Evolutionary conservation across 176 grass and related monocot genomes (phyloP).

Genomic region (Zea mays): Zm-B73-REFERENCE-NAM-5.0 NC_050102.1:79633501-79634000

Average conservation of each 20-base stretch:
- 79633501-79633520: too few relatives aligned
- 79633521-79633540: too few relatives aligned
- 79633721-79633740: neutral
- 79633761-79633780: slow-evolving; percentile 29
- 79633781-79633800: slow-evolving; percentile 25
- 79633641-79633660: too few relatives aligned
- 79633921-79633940: slow-evolving; percentile 37
- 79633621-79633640: too few relatives aligned
- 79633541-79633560: too few relatives aligned
- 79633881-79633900: slow-evolving; percentile 24
- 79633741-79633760: neutral
- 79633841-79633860: neutral
- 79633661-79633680: neutral
- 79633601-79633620: too few relatives aligned
- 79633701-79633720: neutral
- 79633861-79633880: slow-evolving; percentile 16
- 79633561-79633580: too few relatives aligned
- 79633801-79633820: neutral
- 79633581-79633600: too few relatives aligned
- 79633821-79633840: slow-evolving; percentile 9
- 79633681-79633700: neutral
- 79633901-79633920: slow-evolving; percentile 15
- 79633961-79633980: slow-evolving; percentile 31
- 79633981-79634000: neutral
- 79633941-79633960: slow-evolving; percentile 24